phyloP scores from a whole-genome alignment of 2,329 filamentous ascomycete species.

The Paraconiothyrium sp. region DNA sequence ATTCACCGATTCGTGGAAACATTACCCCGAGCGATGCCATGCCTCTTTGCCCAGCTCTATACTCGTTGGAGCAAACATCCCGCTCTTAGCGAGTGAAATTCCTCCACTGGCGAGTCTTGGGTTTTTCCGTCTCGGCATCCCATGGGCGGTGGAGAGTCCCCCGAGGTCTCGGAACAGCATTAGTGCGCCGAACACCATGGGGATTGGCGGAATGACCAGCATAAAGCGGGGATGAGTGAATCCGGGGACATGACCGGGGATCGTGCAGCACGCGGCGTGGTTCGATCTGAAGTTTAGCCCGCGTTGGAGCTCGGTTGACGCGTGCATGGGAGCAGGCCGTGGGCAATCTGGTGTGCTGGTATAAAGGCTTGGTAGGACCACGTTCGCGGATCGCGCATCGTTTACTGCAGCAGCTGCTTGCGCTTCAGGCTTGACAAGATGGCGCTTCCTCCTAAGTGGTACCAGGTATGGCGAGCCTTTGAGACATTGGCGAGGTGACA shows the following conservation, averaged over 20 bases:
- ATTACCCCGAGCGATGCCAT: background rate
- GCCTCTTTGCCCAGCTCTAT: conserved; percentile 17
- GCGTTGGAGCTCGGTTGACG: conserved; percentile 9
- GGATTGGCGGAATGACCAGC: conserved; percentile 15
- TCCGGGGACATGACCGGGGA: conserved; percentile 28
- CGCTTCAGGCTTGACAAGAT: conserved; percentile 47
- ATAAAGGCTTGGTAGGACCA: conserved; percentile 29
- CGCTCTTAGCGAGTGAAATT: conserved; percentile 6
- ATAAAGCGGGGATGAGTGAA: conserved; percentile 19
- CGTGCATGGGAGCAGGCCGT: conserved; percentile 6
- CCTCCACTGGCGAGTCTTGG: conserved; percentile 14
- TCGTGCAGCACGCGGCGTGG: conserved; percentile 12
- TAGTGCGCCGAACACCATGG: conserved; percentile 6
- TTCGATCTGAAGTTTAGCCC: conserved; percentile 4
- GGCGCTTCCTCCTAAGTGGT: conserved; percentile 66
- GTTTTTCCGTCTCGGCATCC: conserved; percentile 1
- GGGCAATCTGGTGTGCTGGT: conserved; percentile 11
- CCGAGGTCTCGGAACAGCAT: conserved; percentile 20
- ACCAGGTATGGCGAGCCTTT: conserved; percentile 55
- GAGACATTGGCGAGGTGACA: background rate
- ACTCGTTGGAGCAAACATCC: conserved; percentile 3
- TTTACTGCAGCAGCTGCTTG: conserved; percentile 19
- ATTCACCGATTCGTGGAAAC: conserved; percentile 28
- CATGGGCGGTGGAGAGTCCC: background rate
- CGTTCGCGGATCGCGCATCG: conserved; percentile 20